phyloP scores from a whole-genome alignment of 176 grass and related monocot genomes.

The Tillandsia leiboldiana region DNA sequence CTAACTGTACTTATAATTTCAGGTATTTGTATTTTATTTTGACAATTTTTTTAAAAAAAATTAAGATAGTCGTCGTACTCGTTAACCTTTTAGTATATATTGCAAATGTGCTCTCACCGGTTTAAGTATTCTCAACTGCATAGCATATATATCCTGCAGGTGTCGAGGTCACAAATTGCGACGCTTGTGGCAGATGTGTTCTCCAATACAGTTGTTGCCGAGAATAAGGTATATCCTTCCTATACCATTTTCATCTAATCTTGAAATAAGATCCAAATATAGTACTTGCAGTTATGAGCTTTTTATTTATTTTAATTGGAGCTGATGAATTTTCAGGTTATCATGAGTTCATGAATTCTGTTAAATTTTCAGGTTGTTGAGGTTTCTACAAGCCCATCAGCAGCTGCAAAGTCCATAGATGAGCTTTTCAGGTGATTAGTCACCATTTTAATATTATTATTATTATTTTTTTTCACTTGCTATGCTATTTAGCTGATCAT shows the following conservation, averaged over 20 bases:
- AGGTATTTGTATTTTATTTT: too few relatives aligned
- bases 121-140: not conserved
- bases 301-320: not conserved
- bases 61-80: too few relatives aligned
- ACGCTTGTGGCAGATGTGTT: slow-evolving; percentile 79
- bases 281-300: too few relatives aligned
- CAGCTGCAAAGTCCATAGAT: slow-evolving; percentile 43
- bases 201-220: slow-evolving; percentile 50
- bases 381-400: slow-evolving; percentile 62
- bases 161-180: slow-evolving; percentile 73
- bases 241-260: too few relatives aligned
- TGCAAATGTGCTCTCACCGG: too few relatives aligned
- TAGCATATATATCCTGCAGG: slow-evolving; percentile 21
- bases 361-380: slow-evolving; percentile 62
- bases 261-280: too few relatives aligned
- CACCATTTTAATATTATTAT: not conserved
- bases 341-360: not conserved
- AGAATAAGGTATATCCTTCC: slow-evolving; percentile 62
- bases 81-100: too few relatives aligned
- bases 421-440: slow-evolving; percentile 55
- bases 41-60: too few relatives aligned
- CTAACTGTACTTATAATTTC: too few relatives aligned
- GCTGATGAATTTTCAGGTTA: too few relatives aligned
- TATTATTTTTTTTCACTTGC: not conserved
- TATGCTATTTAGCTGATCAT: not conserved